A percentile compares a stretch with the other conserved stretches of the same genome.
Evolutionary conservation across 2,329 filamentous ascomycete genomes (phyloP).

Genomic region (Fusarium acutatum): DNA sequence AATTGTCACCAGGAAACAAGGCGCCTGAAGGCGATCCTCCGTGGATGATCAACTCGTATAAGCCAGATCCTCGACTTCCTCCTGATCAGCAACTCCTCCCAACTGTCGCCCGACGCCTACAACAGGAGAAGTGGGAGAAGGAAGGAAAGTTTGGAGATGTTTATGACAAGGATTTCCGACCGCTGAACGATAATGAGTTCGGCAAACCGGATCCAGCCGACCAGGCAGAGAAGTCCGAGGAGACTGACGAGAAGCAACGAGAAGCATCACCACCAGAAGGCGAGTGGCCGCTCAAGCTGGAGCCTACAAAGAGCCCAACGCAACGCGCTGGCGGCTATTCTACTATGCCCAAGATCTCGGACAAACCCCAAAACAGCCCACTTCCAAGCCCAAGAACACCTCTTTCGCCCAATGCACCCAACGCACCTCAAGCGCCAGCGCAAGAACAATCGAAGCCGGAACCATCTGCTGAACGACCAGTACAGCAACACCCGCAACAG

Average conservation of each 20-base stretch:
- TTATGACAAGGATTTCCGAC: constrained; percentile 88
- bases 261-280: constrained; percentile 33
- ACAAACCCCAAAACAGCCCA: constrained; percentile 46
- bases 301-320: constrained; percentile 57
- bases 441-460: constrained; percentile 31
- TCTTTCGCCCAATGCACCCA: constrained; percentile 49
- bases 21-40: constrained; percentile 93
- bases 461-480: constrained; percentile 13
- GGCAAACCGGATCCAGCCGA: constrained; percentile 58
- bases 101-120: constrained; percentile 88
- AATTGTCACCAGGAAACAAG: constrained; percentile 60
- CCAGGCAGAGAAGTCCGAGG: constrained; percentile 45
- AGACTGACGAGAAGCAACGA: constrained; percentile 24
- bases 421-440: constrained; percentile 35
- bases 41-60: constrained; percentile 95
- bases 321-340: constrained; percentile 62
- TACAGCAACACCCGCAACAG: constrained; percentile 16
- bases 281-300: constrained; percentile 69
- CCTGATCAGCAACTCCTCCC: constrained; percentile 96
- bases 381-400: constrained; percentile 58
- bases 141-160: constrained; percentile 86
- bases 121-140: constrained; percentile 94
- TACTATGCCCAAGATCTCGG: constrained; percentile 67
- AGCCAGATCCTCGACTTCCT: constrained; percentile 91
- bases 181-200: constrained; percentile 74